Evolutionary conservation across 495 filamentous ascomycete genomes (phyloP), one percentile per base, ranked within the genome.

Genomic region (Pyronema domesticum): DNA sequence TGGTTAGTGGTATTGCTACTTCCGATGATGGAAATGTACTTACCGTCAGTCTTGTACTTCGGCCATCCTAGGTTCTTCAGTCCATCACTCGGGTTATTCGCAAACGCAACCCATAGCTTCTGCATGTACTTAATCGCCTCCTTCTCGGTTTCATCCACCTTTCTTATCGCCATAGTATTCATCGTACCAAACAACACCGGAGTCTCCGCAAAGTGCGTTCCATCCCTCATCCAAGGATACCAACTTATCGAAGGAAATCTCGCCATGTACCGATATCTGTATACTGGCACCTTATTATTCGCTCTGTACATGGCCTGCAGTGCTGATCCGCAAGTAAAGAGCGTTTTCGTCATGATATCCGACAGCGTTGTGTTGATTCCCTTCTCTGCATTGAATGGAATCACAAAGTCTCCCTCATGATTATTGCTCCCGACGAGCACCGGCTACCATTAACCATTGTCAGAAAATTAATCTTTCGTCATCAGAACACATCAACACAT

Each of bases 251-350:
- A 30, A 10, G 42, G 42, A 17, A 55, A 50, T 11, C 30, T 11
- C 33, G 37, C 44, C 43, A 55, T 48, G 43, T 36, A 55, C 5
- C 53, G 53, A 34, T 55, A 55, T 36, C 44, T 14, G 30, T 39
- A 55, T 7, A 50, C 35, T 7, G 53, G 53, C 17, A 50, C 53
- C 3, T 36, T n/a, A 30, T 48, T 23, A 5, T 33, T 36, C 0
- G 44, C 53, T 18, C 43, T 17, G 53, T 17, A 33, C 33, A n/a
- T 15, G 9, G 40, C 40, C 9, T 33, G 0, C 11, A 13, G 6
- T 11, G 53, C 53, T n/a, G 42, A 42, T 9, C 15, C 17, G 0
- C 44, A 55, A 4, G 23, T 55, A 34, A 50, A 48, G 4, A 18
- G 10, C 10, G 30, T 18, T 18, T 19, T 36, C 15, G 42, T 47